These are phyloP conservation scores for Cnidoscolus chayamansa DNA, from an alignment of 441 rosid genomes.

Conservation along the genomic window DNA sequence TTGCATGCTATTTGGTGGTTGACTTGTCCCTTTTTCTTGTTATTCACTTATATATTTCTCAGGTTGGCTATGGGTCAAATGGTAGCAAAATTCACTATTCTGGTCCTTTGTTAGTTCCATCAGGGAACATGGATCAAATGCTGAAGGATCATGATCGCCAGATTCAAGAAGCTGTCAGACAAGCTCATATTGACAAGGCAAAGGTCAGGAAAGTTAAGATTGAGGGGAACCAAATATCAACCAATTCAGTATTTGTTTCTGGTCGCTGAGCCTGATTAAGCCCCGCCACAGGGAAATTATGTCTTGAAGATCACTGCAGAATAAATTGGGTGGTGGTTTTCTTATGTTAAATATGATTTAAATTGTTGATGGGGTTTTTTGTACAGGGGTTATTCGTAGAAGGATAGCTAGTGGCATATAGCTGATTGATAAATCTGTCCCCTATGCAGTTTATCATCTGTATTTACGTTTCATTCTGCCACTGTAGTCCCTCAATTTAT, in stretches of 20 bases:
- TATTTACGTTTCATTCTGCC: slow-evolving; percentile 25
- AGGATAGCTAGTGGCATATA: slow-evolving; percentile 26
- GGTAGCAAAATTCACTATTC: slow-evolving; percentile 88
- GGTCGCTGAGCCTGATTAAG: slow-evolving; percentile 42
- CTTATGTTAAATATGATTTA: slow-evolving; percentile 16
- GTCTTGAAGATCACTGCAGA: slow-evolving; percentile 23
- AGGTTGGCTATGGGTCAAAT: slow-evolving; percentile 89
- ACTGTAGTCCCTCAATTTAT: slow-evolving; percentile 23
- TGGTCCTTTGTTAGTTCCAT: slow-evolving; percentile 73
- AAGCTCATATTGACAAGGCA: slow-evolving; percentile 83
- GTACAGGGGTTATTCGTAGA: slow-evolving; percentile 40
- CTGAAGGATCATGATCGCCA: slow-evolving; percentile 93
- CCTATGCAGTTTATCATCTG: slow-evolving; percentile 25
- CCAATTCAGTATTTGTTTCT: slow-evolving; percentile 62
- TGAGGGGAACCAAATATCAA: slow-evolving; percentile 54
- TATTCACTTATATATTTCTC: slow-evolving; percentile 15
- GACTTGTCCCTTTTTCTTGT: slow-evolving; percentile 8
- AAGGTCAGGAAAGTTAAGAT: slow-evolving; percentile 61
- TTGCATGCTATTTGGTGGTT: neutral
- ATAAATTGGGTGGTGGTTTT: slow-evolving; percentile 25
- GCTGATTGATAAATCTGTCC: slow-evolving; percentile 23
- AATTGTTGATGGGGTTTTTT: slow-evolving; percentile 30
- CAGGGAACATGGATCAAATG: slow-evolving; percentile 87
- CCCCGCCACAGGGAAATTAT: slow-evolving; percentile 12
- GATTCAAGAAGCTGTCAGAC: slow-evolving; percentile 84